phyloP scores from a whole-genome alignment of 768 basidiomycete species.

The Rhizopogon vesiculosus region DNA sequence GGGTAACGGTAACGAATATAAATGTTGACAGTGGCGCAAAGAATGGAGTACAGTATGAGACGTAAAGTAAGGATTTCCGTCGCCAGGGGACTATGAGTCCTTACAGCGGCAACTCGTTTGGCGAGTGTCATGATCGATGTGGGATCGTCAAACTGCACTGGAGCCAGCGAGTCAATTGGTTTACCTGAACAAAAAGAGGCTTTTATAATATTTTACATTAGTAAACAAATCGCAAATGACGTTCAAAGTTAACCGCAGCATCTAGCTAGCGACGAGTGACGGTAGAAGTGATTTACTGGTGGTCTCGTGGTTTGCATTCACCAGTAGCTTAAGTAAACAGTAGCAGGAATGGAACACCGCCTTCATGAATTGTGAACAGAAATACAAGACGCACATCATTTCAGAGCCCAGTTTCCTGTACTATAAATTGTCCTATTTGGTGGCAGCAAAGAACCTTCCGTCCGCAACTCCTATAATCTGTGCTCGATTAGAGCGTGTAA shows the following conservation, averaged over 20 bases:
- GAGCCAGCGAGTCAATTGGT: background rate
- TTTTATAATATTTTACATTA: background rate
- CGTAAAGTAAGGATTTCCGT: no score
- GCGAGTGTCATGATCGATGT: background rate
- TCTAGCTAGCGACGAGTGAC: background rate
- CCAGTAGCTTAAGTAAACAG: background rate
- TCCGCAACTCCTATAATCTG: conserved; percentile 75
- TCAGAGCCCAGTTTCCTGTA: background rate
- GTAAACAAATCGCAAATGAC: background rate
- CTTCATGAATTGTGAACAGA: no score
- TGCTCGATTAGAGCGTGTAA: conserved; percentile 64
- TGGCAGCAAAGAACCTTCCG: conserved; percentile 56
- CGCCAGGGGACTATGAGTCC: no score
- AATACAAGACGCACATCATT: no score
- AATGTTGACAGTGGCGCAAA: no score
- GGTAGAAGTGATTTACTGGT: background rate
- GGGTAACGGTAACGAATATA: no score
- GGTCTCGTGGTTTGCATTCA: no score
- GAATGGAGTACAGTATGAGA: no score
- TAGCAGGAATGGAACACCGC: no score
- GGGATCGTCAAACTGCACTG: background rate
- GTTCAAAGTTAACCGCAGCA: background rate
- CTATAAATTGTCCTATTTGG: background rate
- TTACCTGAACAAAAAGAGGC: background rate
- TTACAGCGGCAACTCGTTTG: background rate